These are phyloP conservation scores for Detonula confervacea DNA, from an alignment of 352 stramenopile genomes.

Conservation along the genomic window DNA sequence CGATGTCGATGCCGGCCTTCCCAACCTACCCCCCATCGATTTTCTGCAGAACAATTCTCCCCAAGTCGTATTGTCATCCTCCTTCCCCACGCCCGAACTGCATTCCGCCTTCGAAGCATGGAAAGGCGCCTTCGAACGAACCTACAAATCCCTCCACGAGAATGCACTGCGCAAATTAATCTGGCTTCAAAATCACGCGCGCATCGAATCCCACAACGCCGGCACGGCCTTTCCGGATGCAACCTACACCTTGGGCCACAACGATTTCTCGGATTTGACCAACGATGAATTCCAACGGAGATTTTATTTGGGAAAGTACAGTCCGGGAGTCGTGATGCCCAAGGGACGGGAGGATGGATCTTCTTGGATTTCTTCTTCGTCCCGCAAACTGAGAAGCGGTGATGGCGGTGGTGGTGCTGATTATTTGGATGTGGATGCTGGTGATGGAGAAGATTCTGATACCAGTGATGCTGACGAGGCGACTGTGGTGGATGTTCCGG, in stretches of 20 bases:
- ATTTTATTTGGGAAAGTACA: constrained; percentile 86
- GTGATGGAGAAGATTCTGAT: not conserved
- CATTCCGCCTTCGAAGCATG: constrained; percentile 22
- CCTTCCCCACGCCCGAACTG: constrained; percentile 28
- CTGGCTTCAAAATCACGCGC: constrained; percentile 74
- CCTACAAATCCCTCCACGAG: constrained; percentile 26
- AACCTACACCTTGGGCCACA: constrained; percentile 89
- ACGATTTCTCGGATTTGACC: constrained; percentile 94
- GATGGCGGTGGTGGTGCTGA: not conserved
- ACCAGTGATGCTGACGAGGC: constrained; percentile 44
- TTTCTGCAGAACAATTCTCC: not conserved
- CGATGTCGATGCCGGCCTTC: not conserved
- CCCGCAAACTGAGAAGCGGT: too few species aligned
- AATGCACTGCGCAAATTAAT: constrained; percentile 30
- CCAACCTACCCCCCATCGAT: not conserved
- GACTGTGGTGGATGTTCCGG: constrained; percentile 52
- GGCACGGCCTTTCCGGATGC: constrained; percentile 74
- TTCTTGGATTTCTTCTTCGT: constrained; percentile 4
- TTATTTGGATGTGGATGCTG: not conserved
- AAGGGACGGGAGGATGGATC: constrained; percentile 12
- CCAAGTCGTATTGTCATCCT: constrained; percentile 11
- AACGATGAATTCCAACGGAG: constrained; percentile 92
- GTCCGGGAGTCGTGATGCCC: constrained; percentile 25
- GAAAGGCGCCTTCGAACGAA: constrained; percentile 21
- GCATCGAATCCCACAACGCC: constrained; percentile 85